phyloP scores from a whole-genome alignment of 495 filamentous ascomycete species.

The Astrothelium macrocarpum region DNA sequence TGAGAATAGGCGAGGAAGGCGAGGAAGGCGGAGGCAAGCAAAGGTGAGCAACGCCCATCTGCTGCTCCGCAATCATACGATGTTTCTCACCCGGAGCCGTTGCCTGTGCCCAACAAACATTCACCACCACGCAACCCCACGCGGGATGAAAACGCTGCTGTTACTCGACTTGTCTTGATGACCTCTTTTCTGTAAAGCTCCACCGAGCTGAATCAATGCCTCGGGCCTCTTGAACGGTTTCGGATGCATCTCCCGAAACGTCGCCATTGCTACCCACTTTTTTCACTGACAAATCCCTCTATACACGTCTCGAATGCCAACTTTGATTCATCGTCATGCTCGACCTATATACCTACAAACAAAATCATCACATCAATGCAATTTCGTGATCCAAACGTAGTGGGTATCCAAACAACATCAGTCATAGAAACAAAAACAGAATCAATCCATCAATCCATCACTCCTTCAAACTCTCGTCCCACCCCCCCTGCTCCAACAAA shows the following conservation, averaged over 20 bases:
- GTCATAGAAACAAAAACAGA: not conserved
- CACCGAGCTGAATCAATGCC: not conserved
- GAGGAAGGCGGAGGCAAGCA: no score
- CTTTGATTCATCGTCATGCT: not conserved
- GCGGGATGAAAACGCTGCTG: not conserved
- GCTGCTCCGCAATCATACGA: not conserved
- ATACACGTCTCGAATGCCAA: not conserved
- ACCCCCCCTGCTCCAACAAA: slow-evolving; percentile 28
- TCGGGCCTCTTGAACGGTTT: not conserved
- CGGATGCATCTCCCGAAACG: not conserved
- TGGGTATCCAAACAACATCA: slow-evolving; percentile 1
- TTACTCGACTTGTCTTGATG: not conserved
- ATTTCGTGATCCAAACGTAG: not conserved
- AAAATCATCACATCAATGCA: not conserved
- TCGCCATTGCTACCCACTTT: not conserved
- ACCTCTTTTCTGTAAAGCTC: not conserved
- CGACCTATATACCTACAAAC: not conserved
- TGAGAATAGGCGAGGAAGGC: not conserved
- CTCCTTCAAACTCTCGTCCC: slow-evolving; percentile 34
- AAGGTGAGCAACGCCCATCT: not conserved
- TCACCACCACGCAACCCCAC: not conserved
- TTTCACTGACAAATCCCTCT: not conserved
- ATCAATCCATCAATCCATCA: slow-evolving; percentile 11
- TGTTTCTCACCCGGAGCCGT: not conserved
- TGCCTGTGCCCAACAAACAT: not conserved